These are phyloP conservation scores for Pyrrhoderma noxium DNA, from an alignment of 1,284 basidiomycete genomes.

Conservation along the genomic window DNA sequence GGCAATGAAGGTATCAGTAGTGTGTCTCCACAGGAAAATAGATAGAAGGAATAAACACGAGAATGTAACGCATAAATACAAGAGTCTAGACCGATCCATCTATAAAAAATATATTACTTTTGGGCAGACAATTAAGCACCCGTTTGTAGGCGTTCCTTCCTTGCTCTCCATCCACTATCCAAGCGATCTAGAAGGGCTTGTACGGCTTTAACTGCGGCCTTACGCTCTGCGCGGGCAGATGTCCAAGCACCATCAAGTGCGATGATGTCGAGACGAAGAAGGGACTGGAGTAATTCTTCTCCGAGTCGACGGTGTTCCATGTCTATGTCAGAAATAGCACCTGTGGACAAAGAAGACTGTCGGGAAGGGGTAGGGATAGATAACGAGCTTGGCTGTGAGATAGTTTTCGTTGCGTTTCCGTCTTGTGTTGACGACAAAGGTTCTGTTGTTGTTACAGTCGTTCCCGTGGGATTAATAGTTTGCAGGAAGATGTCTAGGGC, in stretches of 20 bases:
- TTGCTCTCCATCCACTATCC: conserved; percentile 40
- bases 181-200: conserved; percentile 50
- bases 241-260: conserved; percentile 61
- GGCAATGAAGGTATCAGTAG: too few species aligned
- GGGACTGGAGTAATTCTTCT: conserved; percentile 67
- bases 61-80: too few species aligned
- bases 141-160: conserved; percentile 1
- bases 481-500: conserved; percentile 50
- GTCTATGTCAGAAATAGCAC: conserved; percentile 15
- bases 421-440: conserved; percentile 15
- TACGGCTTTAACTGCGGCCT: conserved; percentile 65
- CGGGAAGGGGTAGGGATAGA: conserved; percentile 8
- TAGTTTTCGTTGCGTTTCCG: conserved; percentile 17
- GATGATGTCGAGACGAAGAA: conserved; percentile 72
- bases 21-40: too few species aligned
- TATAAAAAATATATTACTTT: too few species aligned
- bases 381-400: conserved; percentile 2
- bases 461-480: conserved; percentile 25
- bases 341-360: not conserved
- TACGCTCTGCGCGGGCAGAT: conserved; percentile 62
- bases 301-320: conserved; percentile 54
- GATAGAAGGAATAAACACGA: too few species aligned
- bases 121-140: too few species aligned
- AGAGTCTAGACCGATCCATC: too few species aligned
- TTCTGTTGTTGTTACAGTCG: conserved; percentile 16